A percentile compares a stretch with the other conserved stretches of the same genome.
Evolutionary conservation across 805 yeast genomes (phyloP).

Genomic region (Barnettozyma populi): DNA sequence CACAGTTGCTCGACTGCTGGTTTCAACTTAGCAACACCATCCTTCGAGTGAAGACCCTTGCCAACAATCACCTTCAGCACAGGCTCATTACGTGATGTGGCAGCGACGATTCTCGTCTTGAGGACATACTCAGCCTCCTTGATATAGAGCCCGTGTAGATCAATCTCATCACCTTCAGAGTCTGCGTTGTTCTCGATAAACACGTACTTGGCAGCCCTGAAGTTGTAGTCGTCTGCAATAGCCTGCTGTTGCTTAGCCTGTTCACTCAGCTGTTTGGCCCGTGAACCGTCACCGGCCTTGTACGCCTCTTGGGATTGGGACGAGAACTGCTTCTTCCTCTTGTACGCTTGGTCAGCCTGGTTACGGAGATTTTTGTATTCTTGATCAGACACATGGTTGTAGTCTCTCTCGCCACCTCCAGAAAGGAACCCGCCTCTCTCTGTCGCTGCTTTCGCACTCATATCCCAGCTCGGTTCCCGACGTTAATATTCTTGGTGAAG

Average conservation of each 20-base stretch:
- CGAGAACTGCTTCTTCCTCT: conserved; percentile 49
- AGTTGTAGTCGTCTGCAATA: conserved; percentile 65
- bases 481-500: background rate
- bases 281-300: conserved; percentile 62
- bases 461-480: background rate
- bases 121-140: conserved; percentile 81
- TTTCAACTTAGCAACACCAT: conserved; percentile 79
- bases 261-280: conserved; percentile 69
- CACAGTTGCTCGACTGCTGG: conserved; percentile 86
- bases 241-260: conserved; percentile 54
- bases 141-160: conserved; percentile 86
- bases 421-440: conserved; percentile 10
- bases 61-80: conserved; percentile 84
- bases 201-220: conserved; percentile 84
- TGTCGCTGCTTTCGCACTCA: conserved; percentile 8
- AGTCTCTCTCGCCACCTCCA: conserved; percentile 10
- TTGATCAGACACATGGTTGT: conserved; percentile 18
- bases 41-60: conserved; percentile 79
- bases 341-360: conserved; percentile 62
- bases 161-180: conserved; percentile 81
- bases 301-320: conserved; percentile 74
- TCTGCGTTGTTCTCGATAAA: conserved; percentile 86
- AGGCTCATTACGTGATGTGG: conserved; percentile 49
- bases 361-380: conserved; percentile 59
- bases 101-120: conserved; percentile 66